A percentile compares a stretch with the other conserved stretches of the same genome.
Evolutionary conservation across 2,329 filamentous ascomycete genomes (phyloP).

Genomic region (Trichoderma citrinoviride): DNA sequence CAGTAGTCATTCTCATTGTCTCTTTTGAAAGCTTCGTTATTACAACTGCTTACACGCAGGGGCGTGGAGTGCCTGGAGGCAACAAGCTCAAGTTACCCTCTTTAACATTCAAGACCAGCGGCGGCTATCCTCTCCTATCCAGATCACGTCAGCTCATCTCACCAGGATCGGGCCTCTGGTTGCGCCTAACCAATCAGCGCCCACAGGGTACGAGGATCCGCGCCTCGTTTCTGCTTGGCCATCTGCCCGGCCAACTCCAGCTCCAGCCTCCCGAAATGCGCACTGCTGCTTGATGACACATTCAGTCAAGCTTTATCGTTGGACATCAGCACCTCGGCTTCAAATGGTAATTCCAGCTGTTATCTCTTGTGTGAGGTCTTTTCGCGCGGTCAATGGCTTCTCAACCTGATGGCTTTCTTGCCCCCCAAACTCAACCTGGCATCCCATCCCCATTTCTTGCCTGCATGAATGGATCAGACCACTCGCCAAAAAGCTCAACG

Average conservation of each 20-base stretch:
- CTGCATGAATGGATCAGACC: conserved; percentile 4
- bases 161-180: conserved; percentile 12
- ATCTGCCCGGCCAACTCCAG: too few relatives aligned
- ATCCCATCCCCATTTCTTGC: background rate
- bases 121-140: background rate
- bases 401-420: background rate
- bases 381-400: background rate
- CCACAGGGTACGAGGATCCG: background rate
- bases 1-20: too few relatives aligned
- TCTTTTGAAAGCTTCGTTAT: too few relatives aligned
- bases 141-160: conserved; percentile 15
- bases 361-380: background rate
- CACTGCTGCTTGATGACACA: background rate
- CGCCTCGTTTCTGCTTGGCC: background rate
- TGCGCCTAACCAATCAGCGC: background rate
- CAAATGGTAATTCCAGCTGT: too few relatives aligned
- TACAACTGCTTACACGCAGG: too few relatives aligned
- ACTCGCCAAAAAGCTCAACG: background rate
- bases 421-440: background rate
- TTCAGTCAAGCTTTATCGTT: background rate
- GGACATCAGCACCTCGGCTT: too few relatives aligned
- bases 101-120: too few relatives aligned
- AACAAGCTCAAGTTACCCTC: too few relatives aligned
- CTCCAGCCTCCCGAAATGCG: background rate
- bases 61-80: too few relatives aligned